Conservation (phyloP, 2,329 filamentous ascomycete genomes). For the Thielaviopsis euricoi region DNA sequence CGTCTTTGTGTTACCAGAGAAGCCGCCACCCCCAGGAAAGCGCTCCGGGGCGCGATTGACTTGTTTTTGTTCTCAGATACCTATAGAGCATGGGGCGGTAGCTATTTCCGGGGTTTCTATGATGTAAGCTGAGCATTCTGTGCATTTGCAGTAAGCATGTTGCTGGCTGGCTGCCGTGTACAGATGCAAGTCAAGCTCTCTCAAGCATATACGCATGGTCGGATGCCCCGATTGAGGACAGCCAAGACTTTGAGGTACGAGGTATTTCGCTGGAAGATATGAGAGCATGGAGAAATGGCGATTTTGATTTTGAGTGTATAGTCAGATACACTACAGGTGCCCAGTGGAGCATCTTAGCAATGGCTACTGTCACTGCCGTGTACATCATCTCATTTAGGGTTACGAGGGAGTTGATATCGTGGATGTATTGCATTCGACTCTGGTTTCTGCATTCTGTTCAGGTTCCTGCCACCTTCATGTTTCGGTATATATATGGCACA, state of each 20-base stretch:
- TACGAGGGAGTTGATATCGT: no score
- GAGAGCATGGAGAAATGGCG: not conserved
- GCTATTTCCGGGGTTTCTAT: no score
- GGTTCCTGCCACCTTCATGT: no score
- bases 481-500: no score
- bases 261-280: not conserved
- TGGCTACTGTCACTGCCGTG: no score
- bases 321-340: no score
- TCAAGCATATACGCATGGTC: not conserved
- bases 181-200: not conserved
- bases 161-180: not conserved
- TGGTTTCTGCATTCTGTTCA: no score
- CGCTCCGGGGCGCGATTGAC: not conserved
- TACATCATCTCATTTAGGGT: no score
- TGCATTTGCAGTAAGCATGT: not conserved
- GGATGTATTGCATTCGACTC: no score
- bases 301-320: no score
- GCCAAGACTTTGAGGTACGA: not conserved
- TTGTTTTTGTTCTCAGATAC: not conserved
- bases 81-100: not conserved
- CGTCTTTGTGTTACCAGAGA: not conserved
- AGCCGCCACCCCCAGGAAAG: not conserved
- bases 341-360: no score
- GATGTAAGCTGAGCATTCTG: not conserved
- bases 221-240: not conserved